These are phyloP conservation scores for Aureobasidium vineae DNA, from an alignment of 2,329 filamentous ascomycete genomes.

Conservation along the genomic window DNA sequence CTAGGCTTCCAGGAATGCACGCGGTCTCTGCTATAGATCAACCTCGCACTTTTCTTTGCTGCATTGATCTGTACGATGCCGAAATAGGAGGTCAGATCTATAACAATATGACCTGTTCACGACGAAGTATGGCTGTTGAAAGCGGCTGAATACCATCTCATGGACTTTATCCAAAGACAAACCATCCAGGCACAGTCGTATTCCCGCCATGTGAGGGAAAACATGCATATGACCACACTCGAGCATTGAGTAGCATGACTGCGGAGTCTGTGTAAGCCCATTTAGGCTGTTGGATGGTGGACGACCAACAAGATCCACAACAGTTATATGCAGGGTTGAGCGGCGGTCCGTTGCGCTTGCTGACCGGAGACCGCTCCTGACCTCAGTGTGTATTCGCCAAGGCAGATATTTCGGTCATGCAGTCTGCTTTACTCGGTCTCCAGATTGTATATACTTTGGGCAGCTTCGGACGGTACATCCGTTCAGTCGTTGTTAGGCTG, in stretches of 20 bases:
- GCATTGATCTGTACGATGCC: background rate
- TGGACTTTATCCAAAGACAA: background rate
- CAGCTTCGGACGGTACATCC: background rate
- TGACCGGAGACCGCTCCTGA: background rate
- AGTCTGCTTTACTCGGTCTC: background rate
- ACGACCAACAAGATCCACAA: background rate
- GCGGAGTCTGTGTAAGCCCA: background rate
- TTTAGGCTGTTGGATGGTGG: background rate
- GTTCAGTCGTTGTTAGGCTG: too few relatives aligned
- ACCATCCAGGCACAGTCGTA: background rate
- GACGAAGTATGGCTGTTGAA: background rate
- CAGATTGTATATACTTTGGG: background rate
- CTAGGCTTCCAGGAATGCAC: background rate
- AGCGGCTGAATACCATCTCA: background rate
- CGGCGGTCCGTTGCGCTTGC: background rate
- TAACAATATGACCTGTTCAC: too few relatives aligned
- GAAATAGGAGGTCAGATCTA: too few relatives aligned
- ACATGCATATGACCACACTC: background rate
- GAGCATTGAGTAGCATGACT: background rate
- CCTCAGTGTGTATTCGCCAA: background rate
- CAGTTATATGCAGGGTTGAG: background rate
- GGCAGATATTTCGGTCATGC: background rate
- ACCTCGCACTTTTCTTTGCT: background rate
- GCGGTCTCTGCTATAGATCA: background rate
- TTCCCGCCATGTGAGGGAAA: background rate